Base-by-base conservation (phyloP, 352 stramenopile genomes). In the Globisporangium paroecandrum region DNA sequence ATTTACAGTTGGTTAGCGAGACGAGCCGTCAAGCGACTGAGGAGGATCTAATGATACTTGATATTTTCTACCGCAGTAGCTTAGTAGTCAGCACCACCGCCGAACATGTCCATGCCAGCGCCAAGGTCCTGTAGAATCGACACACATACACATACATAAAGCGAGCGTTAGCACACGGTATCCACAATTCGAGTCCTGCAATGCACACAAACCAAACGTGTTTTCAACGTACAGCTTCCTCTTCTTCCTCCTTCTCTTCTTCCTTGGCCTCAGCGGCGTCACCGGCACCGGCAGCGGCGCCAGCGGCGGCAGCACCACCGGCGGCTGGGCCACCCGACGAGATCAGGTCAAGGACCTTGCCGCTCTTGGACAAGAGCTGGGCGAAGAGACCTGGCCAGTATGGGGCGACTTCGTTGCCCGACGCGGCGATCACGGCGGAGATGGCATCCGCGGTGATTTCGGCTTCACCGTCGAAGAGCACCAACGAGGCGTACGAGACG, bases 381-480 rank as follows among this genome's bases (percentile, higher is more conserved):
- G 83, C 66, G 70, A 94, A 94, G 56, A 94, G 76, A 38, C 73
- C 84, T 29, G 84, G 82, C 87, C 87, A 94, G 83, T 94, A 94
- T 15, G 85, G 85, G 75, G 92, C 87, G 68, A 94, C 87, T 68
- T 93, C 82, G 78, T 94, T 94, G 72, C 77, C 72, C 41, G 87
- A 94, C n/a, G 87, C 87, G 64, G 78, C 68, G 73, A 94, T 73
- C 58, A 94, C 75, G 59, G 76, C 74, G 47, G 74, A 62, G 71
- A 94, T 81, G 54, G 83, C 73, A 61, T 94, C 85, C 24, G 85
- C 70, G 51, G 82, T 93, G 78, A 94, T 89, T 73, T 94, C 87
- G 70, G 86, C 84, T 69, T 93, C 87, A 38, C 82, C 87, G 69
- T 94, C 87, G 71, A 93, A 92, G 70, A 94, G 83, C 72, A 93